Evolutionary conservation across 2,329 filamentous ascomycete species (phyloP), one percentile per base, ranked within the genome.

Genomic region (Cladosporium phlei): DNA sequence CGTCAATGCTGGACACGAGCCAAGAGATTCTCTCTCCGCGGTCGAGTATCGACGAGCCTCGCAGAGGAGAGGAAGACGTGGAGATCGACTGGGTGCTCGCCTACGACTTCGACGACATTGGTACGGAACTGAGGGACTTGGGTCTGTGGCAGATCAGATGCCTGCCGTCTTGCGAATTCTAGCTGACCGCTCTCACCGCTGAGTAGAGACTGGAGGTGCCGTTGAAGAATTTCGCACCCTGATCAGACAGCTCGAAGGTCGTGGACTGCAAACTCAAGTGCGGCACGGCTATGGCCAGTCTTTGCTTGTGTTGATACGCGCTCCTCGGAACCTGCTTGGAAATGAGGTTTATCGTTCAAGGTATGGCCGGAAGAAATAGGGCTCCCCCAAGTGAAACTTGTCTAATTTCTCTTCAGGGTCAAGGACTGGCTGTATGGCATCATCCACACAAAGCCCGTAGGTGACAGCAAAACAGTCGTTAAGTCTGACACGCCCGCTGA

Each of bases 61-160:
- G 42, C 5, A 28, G 30, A 12, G 42, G 42, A 12, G 42, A 45
- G 19, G 42, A 37, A n/a, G 42, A 45, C 14, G 32, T 45, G 17
- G 42, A 45, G 29, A 45, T 45, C 19, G 42, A 45, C n/a, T 45
- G 42, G 42, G 42, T 45, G 10, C 42, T 45, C 29, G 24, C 42
- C n/a, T 45, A 45, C 22, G 32, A 45, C 42, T 45, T 45, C 17
- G 42, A 37, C 30, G 42, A 45, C 17, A 35, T 45, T 11, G 42
- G 42, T 45, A 45, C 42, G 42, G 32, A 28, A 22, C 32, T 14
- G n/a, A 35, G 25, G 22, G 30, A 37, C 37, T 25, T 45, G 7
- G 42, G 42, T 37, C 14, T 45, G 42, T 45, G 42, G 37, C 42
- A 37, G 30, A 29, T 37, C 42, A 37, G 30, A 29, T 37, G 42